Evolutionary conservation across 345 rosid species (phyloP), one percentile per base, ranked within the genome.

Genomic region (Arabidopsis suecica): DNA sequence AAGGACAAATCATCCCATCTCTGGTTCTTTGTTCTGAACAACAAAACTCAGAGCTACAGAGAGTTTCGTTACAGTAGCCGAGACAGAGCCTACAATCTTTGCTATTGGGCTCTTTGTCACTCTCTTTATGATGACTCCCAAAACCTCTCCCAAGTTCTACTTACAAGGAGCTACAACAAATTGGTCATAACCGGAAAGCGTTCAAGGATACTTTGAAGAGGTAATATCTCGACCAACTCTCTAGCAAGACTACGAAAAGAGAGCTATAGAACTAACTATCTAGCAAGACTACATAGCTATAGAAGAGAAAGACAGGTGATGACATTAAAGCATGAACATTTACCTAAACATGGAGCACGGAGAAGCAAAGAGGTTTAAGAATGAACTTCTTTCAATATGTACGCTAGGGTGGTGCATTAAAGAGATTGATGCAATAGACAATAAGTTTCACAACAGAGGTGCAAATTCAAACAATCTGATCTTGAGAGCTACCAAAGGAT

Each of bases 401-500:
- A 74, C 80, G 59, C 55, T 84, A 18, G 81, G 76, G 13, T 86
- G 84, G 77, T 82, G 89, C 79, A 75, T 81, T 44, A 77, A 61
- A 40, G 23, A 72, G 36, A 73, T 54, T 86, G 65, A 66, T 78
- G 66, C 73, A 44, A 69, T 86, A 83, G 73, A 80, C 79, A 65
- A 69, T 3, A 25, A 50, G 70, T 54, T 74, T 80, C 9, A 85
- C 80, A 83, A 73, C 83, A 58, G 51, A 77, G 47, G 41, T 79
- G 7, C n/a, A n/a, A n/a, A 68, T 41, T 7, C 77, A 40, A 83
- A 72, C 71, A 88, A 65, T 44, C 78, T 44, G 75, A 77, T 67
- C 72, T 80, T 79, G 30, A 22, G 68, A 63, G 6, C 28, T 28
- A 20, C 59, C 28, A 28, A 14, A 30, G 37, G 8, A 28, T 12